Percentiles rank a stretch among this genome's conserved stretches.
Evolutionary conservation across 148 eudicot species (phyloP).

Genomic region (Camellia granthamiana): DNA sequence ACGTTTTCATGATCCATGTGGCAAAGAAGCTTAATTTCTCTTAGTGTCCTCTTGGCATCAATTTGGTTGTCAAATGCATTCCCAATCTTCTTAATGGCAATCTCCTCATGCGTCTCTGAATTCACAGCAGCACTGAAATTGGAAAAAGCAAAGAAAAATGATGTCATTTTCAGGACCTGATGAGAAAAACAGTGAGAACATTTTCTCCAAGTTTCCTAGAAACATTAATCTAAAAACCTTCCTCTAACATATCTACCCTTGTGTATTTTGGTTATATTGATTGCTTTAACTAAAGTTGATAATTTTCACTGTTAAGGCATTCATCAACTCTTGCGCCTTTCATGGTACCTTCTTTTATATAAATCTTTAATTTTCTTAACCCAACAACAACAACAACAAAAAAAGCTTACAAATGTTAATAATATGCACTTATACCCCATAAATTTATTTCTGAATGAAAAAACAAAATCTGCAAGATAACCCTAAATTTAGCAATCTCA

Average conservation of each 20-base stretch:
- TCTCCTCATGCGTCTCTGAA: constrained; percentile 63
- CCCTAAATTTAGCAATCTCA: neutral
- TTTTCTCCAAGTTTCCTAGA: neutral
- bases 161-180: neutral
- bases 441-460: neutral
- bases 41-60: constrained; percentile 77
- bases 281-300: neutral
- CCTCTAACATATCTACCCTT: neutral
- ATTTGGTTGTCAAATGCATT: constrained; percentile 78
- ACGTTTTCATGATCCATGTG: constrained; percentile 82
- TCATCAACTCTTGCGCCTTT: neutral
- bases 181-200: neutral
- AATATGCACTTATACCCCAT: neutral
- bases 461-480: neutral
- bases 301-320: neutral
- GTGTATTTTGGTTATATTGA: neutral
- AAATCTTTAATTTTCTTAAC: neutral
- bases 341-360: neutral
- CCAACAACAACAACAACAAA: neutral
- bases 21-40: constrained; percentile 76
- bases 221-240: neutral
- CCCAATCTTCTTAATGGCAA: constrained; percentile 89
- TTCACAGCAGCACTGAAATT: constrained; percentile 67
- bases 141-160: neutral
- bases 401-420: neutral